Base-by-base conservation (phyloP, 352 stramenopile genomes). In the Phytophthora sojae region DNA sequence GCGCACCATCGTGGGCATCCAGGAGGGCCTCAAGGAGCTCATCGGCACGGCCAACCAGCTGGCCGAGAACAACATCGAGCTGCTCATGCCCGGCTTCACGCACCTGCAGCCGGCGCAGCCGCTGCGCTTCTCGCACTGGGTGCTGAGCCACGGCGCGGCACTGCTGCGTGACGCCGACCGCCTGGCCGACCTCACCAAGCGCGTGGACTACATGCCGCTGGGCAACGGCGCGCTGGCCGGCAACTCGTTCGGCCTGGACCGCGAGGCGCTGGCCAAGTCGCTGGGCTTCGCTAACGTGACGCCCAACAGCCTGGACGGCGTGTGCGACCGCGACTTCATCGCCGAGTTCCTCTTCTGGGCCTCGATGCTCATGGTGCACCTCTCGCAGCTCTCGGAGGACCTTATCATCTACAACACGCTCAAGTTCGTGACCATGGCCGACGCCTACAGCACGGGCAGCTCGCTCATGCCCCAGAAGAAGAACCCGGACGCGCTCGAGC, bases 401-500 rank as follows among this genome's bases (percentile, higher is more conserved):
- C 81, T 99, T 39, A 99, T 99, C 77, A 99, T 99, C 76, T 98
- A 91, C 94, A 98, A 93, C 89, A 98, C 81, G 55, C 79, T 96
- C 76, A 94, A 94, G 81, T 97, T 96, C 69, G 95, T 99, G 56
- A 95, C 93, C 15, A 98, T 99, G 76, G 95, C 96, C 49, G 97
- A 99, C 74, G 97, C 97, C 7, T 99, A 99, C 86, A 97, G 95
- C 59, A 99, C 98, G 0, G 98, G 98, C 65, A 99, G 93, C 75
- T 98, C 91, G 19, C 86, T 99, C 53, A 99, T 99, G 98, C 98
- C 98, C n/a, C 98, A 99, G 84, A 99, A 99, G 95, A 99, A 99
- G 83, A 99, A 99, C 82, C 98, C 98, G 0, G 98, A 99, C 82
- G 98, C 97, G 9, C 86, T 99, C 23, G 97, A 99, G 85, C 87